These are phyloP conservation scores for Emericellopsis cladophorae DNA, from an alignment of 2,329 filamentous ascomycete genomes.

Conservation along the genomic window DNA sequence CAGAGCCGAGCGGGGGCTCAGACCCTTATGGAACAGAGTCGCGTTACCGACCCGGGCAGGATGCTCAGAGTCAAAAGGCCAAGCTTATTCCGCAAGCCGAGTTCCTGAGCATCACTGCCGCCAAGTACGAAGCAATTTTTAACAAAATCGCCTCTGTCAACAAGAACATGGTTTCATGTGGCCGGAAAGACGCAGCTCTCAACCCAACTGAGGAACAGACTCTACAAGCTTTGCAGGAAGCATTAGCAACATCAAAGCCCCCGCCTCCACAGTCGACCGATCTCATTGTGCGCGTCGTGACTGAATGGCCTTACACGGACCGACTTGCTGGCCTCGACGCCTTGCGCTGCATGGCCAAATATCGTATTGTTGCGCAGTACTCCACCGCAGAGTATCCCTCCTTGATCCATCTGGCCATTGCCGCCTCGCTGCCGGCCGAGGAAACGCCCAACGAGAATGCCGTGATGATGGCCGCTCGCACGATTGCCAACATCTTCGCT, in stretches of 20 bases:
- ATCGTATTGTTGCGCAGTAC: slow-evolving; percentile 51
- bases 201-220: slow-evolving; percentile 57
- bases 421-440: slow-evolving; percentile 28
- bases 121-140: slow-evolving; percentile 59
- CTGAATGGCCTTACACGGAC: slow-evolving; percentile 67
- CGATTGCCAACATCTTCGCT: slow-evolving; percentile 73
- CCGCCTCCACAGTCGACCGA: slow-evolving; percentile 40
- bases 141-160: slow-evolving; percentile 71
- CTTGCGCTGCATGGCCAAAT: slow-evolving; percentile 67
- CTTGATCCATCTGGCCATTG: slow-evolving; percentile 43
- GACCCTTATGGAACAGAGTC: slow-evolving; percentile 72
- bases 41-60: slow-evolving; percentile 58
- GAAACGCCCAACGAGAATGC: slow-evolving; percentile 61
- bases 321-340: slow-evolving; percentile 79
- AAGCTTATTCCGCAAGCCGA: slow-evolving; percentile 65
- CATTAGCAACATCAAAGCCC: slow-evolving; percentile 47
- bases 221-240: slow-evolving; percentile 46
- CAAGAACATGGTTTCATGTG: slow-evolving; percentile 54
- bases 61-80: slow-evolving; percentile 25
- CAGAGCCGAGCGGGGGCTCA: slow-evolving; percentile 34
- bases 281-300: slow-evolving; percentile 58
- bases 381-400: slow-evolving; percentile 38
- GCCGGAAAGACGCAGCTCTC: slow-evolving; percentile 60
- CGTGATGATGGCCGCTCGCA: slow-evolving; percentile 73
- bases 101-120: slow-evolving; percentile 65